Base-by-base conservation (phyloP, 2,329 filamentous ascomycete species). In the Colletotrichum spinosum region DNA sequence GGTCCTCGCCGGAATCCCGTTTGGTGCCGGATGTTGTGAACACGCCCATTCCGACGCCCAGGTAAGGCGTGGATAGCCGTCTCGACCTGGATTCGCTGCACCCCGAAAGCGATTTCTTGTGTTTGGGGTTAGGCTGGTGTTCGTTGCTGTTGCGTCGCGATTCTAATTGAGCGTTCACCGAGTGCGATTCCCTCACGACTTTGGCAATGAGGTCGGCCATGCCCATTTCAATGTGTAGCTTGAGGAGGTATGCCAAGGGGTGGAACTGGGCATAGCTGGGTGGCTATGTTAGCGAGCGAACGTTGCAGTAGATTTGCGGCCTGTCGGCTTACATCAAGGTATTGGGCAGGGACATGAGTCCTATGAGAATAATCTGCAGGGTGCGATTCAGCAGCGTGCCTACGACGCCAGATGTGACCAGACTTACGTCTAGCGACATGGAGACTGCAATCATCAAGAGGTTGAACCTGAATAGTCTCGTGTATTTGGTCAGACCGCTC, bases 211-310 rank as follows among this genome's bases (percentile, higher is more conserved):
- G 77, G 34, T 81, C 79, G 53, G 83, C 80, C 80, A 84, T 84
- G 13, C 76, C 77, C 78, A 84, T 81, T 61, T 84, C 82, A 60
- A 84, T 84, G 51, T 83, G 79, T 8, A 84, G 74, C 54, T 84
- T 84, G 10, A 84, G 73, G 0, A 83, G 74, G 63, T 83, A 84
- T 8, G 79, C 80, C 0, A 84, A 72, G 0, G 81, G 81, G n/a
- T 83, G 80, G n/a, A 76, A 76, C 0, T 72, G 72, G 0, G 76
- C 59, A 8, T 73, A 76, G 0, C 73, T 76, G 5, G 0, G 3
- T 3, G 0, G 3, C 2, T 56, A 6, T 58, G 56, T 41, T 2
- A 41, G 6, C 11, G 11, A n/a, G 4, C 25, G 4, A 1, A 13
- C 13, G 12, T 35, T 0, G 0, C 1, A 33, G 25, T 25, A 25